These are phyloP conservation scores for Bryoglossum gracile DNA, from an alignment of 495 filamentous ascomycete genomes.

Conservation along the genomic window DNA sequence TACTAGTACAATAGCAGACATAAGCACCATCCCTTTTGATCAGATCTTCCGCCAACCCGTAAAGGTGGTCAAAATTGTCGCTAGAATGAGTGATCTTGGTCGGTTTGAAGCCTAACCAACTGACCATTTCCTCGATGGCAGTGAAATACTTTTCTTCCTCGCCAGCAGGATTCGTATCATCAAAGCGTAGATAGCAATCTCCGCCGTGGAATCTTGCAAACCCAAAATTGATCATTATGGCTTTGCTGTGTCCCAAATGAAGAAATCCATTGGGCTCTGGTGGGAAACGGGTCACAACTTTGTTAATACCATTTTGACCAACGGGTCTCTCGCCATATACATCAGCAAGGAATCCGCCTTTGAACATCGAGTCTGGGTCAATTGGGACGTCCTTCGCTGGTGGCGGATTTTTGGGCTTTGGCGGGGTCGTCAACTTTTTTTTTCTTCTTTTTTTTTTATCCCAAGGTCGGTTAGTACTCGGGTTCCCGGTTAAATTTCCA, in stretches of 20 bases:
- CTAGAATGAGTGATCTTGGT: slow-evolving; percentile 63
- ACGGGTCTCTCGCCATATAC: slow-evolving; percentile 68
- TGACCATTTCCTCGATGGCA: slow-evolving; percentile 66
- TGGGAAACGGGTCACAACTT: slow-evolving; percentile 69
- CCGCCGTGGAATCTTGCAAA: slow-evolving; percentile 81
- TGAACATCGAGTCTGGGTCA: slow-evolving; percentile 49
- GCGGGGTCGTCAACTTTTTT: slow-evolving; percentile 29
- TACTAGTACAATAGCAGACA: slow-evolving; percentile 44
- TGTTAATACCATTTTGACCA: slow-evolving; percentile 31
- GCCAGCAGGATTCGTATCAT: slow-evolving; percentile 75
- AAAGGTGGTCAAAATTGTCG: slow-evolving; percentile 74
- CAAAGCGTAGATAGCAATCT: slow-evolving; percentile 40
- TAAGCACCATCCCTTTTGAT: slow-evolving; percentile 63
- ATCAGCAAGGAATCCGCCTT: slow-evolving; percentile 65
- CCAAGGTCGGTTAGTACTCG: no score
- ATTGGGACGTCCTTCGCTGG: slow-evolving; percentile 9
- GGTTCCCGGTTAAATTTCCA: no score
- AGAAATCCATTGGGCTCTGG: slow-evolving; percentile 79
- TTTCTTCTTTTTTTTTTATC: slow-evolving; percentile 4
- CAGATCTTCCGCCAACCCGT: slow-evolving; percentile 78
- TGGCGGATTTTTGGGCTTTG: neutral
- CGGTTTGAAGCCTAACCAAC: slow-evolving; percentile 75
- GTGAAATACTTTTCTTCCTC: slow-evolving; percentile 70
- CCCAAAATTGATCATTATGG: slow-evolving; percentile 90
- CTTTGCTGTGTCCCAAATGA: slow-evolving; percentile 89